Conservation (phyloP, 2,329 filamentous ascomycete genomes). For the Paraconiothyrium sp. region DNA sequence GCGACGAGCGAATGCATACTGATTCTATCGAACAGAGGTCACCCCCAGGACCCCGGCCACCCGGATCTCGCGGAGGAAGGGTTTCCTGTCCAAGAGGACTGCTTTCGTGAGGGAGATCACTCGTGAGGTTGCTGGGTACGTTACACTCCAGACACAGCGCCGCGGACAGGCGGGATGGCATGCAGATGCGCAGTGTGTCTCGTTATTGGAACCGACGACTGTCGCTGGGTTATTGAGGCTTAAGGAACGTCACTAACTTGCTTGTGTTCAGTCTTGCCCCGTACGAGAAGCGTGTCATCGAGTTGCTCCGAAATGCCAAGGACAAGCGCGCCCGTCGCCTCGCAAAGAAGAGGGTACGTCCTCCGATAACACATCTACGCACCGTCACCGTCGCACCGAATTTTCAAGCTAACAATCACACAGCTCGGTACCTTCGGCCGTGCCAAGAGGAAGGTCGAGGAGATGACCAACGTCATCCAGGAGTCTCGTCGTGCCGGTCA, state of each 20-base stretch:
- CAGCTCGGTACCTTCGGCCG: conserved; percentile 98
- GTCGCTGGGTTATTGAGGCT: neutral
- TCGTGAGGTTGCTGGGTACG: conserved; percentile 96
- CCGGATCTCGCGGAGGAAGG: conserved; percentile 78
- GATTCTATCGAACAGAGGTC: conserved; percentile 54
- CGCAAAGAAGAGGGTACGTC: conserved; percentile 95
- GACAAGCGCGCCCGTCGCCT: conserved; percentile 99
- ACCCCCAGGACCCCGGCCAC: conserved; percentile 60
- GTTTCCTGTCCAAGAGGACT: conserved; percentile 95
- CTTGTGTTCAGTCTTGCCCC: conserved; percentile 51
- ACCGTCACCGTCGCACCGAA: conserved; percentile 6
- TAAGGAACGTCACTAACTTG: conserved; percentile 20
- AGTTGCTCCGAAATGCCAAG: conserved; percentile 98
- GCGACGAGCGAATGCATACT: conserved; percentile 35
- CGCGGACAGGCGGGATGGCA: conserved; percentile 2
- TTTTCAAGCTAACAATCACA: conserved; percentile 36
- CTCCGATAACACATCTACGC: conserved; percentile 10
- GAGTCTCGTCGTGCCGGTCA: conserved; percentile 83
- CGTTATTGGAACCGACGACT: neutral
- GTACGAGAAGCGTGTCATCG: conserved; percentile 97
- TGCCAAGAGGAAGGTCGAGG: conserved; percentile 99
- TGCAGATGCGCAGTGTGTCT: conserved; percentile 9
- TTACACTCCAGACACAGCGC: conserved; percentile 36
- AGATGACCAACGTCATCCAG: conserved; percentile 97
- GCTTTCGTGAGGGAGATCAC: conserved; percentile 97